Evolutionary conservation across 2,329 filamentous ascomycete genomes (phyloP).

Genomic region (Septoria petroselini): DNA sequence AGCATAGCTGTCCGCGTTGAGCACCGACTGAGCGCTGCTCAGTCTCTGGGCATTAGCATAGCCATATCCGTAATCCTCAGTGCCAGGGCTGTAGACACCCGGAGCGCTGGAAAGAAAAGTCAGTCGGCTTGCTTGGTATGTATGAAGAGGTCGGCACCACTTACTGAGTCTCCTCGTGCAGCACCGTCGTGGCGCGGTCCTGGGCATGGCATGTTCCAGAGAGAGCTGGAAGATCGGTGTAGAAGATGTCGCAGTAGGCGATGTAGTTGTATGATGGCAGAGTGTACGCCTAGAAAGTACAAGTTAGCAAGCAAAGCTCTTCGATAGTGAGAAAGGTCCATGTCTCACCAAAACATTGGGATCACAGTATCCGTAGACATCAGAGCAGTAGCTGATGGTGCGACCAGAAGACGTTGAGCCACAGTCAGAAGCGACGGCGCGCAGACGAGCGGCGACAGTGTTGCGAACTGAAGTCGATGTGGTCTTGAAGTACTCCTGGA

Average conservation of each 20-base stretch:
- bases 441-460: conserved; percentile 53
- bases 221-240: conserved; percentile 52
- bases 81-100: conserved; percentile 46
- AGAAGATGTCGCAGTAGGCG: conserved; percentile 63
- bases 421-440: conserved; percentile 56
- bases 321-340: no score
- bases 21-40: conserved; percentile 51
- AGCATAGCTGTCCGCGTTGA: conserved; percentile 62
- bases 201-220: conserved; percentile 58
- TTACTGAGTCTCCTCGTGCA: conserved; percentile 64
- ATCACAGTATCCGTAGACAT: conserved; percentile 54
- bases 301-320: no score
- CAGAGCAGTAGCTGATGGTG: conserved; percentile 59
- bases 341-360: conserved; percentile 45
- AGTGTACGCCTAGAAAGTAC: conserved; percentile 47
- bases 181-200: conserved; percentile 62
- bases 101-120: conserved; percentile 37
- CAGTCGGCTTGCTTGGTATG: background rate
- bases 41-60: conserved; percentile 52
- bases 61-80: conserved; percentile 58
- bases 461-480: conserved; percentile 46
- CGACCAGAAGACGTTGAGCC: conserved; percentile 49
- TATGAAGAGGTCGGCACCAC: background rate
- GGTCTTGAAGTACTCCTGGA: conserved; percentile 54
- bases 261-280: conserved; percentile 47